These are phyloP conservation scores for Fusarium sp. DNA, from an alignment of 2,329 filamentous ascomycete species.

Conservation along the genomic window DNA sequence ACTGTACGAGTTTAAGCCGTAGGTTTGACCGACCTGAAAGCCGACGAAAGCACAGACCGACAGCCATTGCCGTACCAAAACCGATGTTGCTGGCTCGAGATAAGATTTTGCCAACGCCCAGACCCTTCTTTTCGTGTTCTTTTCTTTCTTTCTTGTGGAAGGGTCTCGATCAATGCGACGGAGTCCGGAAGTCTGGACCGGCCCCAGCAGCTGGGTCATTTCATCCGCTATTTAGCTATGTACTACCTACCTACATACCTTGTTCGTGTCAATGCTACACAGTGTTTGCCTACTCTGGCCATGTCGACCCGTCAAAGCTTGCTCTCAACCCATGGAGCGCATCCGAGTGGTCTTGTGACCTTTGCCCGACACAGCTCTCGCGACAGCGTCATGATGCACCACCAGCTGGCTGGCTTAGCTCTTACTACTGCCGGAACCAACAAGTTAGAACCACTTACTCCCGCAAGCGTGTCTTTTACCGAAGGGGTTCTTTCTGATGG, in stretches of 20 bases:
- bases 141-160: slow-evolving; percentile 11
- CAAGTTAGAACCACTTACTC: slow-evolving; percentile 30
- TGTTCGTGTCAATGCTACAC: slow-evolving; percentile 23
- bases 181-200: slow-evolving; percentile 6
- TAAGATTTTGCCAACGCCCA: background rate
- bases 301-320: slow-evolving; percentile 10
- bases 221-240: slow-evolving; percentile 3
- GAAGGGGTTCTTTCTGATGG: slow-evolving; percentile 4
- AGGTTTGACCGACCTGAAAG: background rate
- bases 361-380: background rate
- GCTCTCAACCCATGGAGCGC: slow-evolving; percentile 21
- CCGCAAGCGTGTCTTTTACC: slow-evolving; percentile 10
- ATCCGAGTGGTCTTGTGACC: slow-evolving; percentile 13
- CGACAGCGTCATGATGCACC: slow-evolving; percentile 1
- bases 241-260: background rate
- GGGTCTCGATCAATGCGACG: slow-evolving; percentile 7
- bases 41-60: background rate
- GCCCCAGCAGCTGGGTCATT: slow-evolving; percentile 25
- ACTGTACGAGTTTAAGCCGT: slow-evolving; percentile 70
- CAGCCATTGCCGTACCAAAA: background rate
- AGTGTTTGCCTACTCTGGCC: slow-evolving; percentile 7
- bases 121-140: slow-evolving; percentile 6
- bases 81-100: slow-evolving; percentile 6
- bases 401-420: slow-evolving; percentile 4
- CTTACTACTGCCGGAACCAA: slow-evolving; percentile 24